Conservation (phyloP, 2,329 filamentous ascomycete species). For the Capronia epimyces region DNA sequence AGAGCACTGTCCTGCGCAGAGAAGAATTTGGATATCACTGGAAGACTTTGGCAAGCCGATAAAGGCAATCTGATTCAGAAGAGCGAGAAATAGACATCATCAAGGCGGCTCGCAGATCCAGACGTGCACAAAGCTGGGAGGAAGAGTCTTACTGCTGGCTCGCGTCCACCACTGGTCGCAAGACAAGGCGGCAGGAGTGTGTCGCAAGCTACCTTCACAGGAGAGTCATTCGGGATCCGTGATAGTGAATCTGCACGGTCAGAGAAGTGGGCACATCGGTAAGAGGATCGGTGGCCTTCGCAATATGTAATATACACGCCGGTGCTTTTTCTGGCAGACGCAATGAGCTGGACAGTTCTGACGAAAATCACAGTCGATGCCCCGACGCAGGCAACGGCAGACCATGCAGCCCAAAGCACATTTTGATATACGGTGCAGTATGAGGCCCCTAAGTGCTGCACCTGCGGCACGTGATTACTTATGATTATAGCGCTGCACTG, state of each 20-base stretch:
- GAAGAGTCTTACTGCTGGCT: constrained; percentile 9
- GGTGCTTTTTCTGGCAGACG: background rate
- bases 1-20: constrained; percentile 3
- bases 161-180: constrained; percentile 2
- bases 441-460: background rate
- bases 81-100: constrained; percentile 18
- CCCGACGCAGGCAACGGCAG: constrained; percentile 1
- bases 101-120: constrained; percentile 5
- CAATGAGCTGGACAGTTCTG: background rate
- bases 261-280: background rate
- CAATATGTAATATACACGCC: background rate
- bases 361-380: background rate
- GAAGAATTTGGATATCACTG: constrained; percentile 8
- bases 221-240: background rate
- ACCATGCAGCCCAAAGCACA: background rate
- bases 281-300: background rate
- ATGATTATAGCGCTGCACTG: background rate
- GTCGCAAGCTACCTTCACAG: background rate
- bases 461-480: background rate
- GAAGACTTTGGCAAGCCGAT: constrained; percentile 7
- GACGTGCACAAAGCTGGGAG: constrained; percentile 5
- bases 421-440: background rate
- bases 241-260: background rate
- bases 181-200: constrained; percentile 1
- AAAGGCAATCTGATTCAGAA: constrained; percentile 6